A percentile compares a stretch with the other conserved stretches of the same genome.
Evolutionary conservation across 2,329 filamentous ascomycete genomes (phyloP).

Genomic region (Hawksworthiomyces lignivorus): DNA sequence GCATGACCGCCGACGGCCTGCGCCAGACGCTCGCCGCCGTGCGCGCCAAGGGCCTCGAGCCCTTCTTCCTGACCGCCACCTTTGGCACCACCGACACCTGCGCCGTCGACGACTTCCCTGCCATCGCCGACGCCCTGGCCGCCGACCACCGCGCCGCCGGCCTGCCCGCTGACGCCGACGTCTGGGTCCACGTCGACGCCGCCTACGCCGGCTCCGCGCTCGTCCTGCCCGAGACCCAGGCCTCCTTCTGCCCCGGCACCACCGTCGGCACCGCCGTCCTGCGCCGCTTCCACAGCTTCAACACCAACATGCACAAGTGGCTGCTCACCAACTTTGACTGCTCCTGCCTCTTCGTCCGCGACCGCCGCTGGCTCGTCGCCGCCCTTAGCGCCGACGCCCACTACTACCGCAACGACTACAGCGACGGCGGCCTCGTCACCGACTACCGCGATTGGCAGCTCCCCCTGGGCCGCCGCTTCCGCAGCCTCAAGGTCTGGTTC

Average conservation of each 20-base stretch:
- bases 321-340: slow-evolving; percentile 87
- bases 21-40: slow-evolving; percentile 56
- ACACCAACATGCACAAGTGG: slow-evolving; percentile 98
- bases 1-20: slow-evolving; percentile 60
- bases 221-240: slow-evolving; percentile 70
- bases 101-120: slow-evolving; percentile 72
- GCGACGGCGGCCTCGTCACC: slow-evolving; percentile 75
- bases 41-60: slow-evolving; percentile 62
- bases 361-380: slow-evolving; percentile 67
- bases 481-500: slow-evolving; percentile 91
- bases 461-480: slow-evolving; percentile 80
- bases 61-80: slow-evolving; percentile 79
- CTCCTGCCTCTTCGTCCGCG: slow-evolving; percentile 71
- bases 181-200: slow-evolving; percentile 93
- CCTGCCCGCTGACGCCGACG: slow-evolving; percentile 28
- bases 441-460: slow-evolving; percentile 98
- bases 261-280: slow-evolving; percentile 44
- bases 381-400: slow-evolving; percentile 72
- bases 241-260: slow-evolving; percentile 5
- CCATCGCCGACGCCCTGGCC: slow-evolving; percentile 49
- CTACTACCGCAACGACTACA: slow-evolving; percentile 60
- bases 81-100: slow-evolving; percentile 85
- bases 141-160: slow-evolving; percentile 19
- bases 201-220: slow-evolving; percentile 87
- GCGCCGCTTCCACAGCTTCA: slow-evolving; percentile 72